Conservation (phyloP, 805 yeast species). For the Nakazawaea laoshanensis region DNA sequence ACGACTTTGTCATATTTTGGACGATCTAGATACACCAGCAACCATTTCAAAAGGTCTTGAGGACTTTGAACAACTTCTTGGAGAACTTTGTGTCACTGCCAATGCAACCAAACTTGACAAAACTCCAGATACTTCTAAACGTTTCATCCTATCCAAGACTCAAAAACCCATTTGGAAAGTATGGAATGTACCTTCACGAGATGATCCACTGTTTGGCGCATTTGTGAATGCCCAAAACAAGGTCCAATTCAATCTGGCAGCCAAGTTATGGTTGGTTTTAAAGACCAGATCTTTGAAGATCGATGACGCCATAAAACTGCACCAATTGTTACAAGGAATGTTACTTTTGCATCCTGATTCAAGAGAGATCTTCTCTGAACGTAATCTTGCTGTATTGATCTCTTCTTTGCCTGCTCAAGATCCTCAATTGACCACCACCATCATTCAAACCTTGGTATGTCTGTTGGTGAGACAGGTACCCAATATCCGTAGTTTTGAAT, state of each 20-base stretch:
- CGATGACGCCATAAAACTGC: conserved; percentile 10
- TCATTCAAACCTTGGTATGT: conserved; percentile 50
- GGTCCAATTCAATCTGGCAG: conserved; percentile 43
- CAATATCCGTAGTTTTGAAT: conserved; percentile 54
- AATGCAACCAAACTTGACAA: conserved; percentile 5
- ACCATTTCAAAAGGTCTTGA: too few relatives aligned
- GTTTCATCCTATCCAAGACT: conserved; percentile 5
- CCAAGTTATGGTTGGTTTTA: conserved; percentile 25
- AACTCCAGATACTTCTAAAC: not conserved
- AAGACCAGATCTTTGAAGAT: conserved; percentile 16
- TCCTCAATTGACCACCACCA: conserved; percentile 23
- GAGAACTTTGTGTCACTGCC: not conserved
- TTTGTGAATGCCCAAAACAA: conserved; percentile 42
- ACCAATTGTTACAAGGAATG: conserved; percentile 41
- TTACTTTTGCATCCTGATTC: conserved; percentile 51
- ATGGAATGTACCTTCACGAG: conserved; percentile 20
- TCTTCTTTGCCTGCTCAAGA: too few relatives aligned
- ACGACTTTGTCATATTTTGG: too few relatives aligned
- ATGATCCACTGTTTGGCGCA: conserved; percentile 23
- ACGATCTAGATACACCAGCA: too few relatives aligned
- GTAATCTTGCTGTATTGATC: too few relatives aligned
- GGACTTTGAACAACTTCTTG: too few relatives aligned
- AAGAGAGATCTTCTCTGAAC: too few relatives aligned
- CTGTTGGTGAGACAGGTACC: conserved; percentile 46
- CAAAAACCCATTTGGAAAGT: conserved; percentile 11